These are phyloP conservation scores for Danielia oregonensis DNA, from an alignment of 805 yeast species.

Conservation along the genomic window DNA sequence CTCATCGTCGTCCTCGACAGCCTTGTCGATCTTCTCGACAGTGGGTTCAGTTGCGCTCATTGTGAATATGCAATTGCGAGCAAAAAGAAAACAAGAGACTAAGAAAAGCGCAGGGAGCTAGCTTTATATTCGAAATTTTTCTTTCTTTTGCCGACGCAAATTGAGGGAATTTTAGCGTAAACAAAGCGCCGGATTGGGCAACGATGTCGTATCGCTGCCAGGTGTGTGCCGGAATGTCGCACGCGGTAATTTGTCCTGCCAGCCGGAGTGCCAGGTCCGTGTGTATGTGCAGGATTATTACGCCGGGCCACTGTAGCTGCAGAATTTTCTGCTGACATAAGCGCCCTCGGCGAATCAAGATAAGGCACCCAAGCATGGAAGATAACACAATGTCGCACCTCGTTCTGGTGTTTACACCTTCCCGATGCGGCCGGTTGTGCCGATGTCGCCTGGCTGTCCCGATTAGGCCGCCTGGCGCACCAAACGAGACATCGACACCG, in stretches of 20 bases:
- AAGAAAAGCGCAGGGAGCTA: slow-evolving; percentile 8
- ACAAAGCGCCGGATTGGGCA: slow-evolving; percentile 18
- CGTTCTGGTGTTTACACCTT: neutral
- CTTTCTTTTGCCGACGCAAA: slow-evolving; percentile 5
- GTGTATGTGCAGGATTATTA: no score
- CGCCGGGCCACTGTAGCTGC: no score
- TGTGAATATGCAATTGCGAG: slow-evolving; percentile 13
- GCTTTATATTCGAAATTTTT: slow-evolving; percentile 14
- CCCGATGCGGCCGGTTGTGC: neutral
- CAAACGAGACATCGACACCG: no score
- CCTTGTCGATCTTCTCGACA: slow-evolving; percentile 48
- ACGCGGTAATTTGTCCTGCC: neutral
- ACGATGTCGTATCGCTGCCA: slow-evolving; percentile 10
- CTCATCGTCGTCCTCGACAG: slow-evolving; percentile 48
- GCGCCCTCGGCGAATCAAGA: no score
- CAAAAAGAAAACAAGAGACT: slow-evolving; percentile 5
- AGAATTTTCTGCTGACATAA: no score
- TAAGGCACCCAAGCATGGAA: no score
- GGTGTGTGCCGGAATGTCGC: slow-evolving; percentile 1
- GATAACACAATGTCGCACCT: slow-evolving; percentile 1
- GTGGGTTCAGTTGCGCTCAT: slow-evolving; percentile 49
- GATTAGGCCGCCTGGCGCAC: slow-evolving; percentile 1
- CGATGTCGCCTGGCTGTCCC: neutral
- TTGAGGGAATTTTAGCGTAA: slow-evolving; percentile 20
- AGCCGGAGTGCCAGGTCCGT: neutral